Evolutionary conservation across 257 asterid species (phyloP).

Genomic region (Lycium ferocissimum): DNA sequence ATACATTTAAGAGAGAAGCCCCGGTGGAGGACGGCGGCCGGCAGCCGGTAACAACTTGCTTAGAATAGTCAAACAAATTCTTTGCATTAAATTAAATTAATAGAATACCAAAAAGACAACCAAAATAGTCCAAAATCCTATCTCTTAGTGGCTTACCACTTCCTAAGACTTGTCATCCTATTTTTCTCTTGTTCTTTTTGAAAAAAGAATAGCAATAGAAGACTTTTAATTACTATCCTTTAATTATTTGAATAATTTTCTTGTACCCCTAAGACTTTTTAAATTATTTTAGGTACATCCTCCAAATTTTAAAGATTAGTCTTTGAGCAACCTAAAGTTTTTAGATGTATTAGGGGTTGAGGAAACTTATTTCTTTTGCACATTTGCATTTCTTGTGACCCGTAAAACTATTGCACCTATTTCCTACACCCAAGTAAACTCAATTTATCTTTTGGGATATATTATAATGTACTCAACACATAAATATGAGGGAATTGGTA

Average conservation of each 20-base stretch:
- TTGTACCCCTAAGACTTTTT: neutral
- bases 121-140: neutral
- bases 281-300: neutral
- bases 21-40: neutral
- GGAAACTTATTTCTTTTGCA: neutral
- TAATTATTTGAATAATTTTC: conserved; percentile 8
- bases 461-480: too few relatives aligned
- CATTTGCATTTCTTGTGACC: neutral
- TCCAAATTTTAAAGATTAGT: neutral
- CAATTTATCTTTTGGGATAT: too few relatives aligned
- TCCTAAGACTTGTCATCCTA: neutral
- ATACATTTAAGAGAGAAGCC: too few relatives aligned
- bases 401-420: too few relatives aligned
- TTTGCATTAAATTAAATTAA: neutral
- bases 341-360: neutral
- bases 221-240: neutral
- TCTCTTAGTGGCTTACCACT: conserved; percentile 22
- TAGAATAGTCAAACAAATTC: conserved; percentile 1
- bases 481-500: too few relatives aligned
- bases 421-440: too few relatives aligned
- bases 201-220: neutral
- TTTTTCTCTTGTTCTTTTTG: neutral
- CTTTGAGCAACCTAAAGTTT: neutral
- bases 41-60: neutral
- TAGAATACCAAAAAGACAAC: neutral